Base-by-base conservation (phyloP, 2,329 filamentous ascomycete genomes). In the Phialophora macrospora region DNA sequence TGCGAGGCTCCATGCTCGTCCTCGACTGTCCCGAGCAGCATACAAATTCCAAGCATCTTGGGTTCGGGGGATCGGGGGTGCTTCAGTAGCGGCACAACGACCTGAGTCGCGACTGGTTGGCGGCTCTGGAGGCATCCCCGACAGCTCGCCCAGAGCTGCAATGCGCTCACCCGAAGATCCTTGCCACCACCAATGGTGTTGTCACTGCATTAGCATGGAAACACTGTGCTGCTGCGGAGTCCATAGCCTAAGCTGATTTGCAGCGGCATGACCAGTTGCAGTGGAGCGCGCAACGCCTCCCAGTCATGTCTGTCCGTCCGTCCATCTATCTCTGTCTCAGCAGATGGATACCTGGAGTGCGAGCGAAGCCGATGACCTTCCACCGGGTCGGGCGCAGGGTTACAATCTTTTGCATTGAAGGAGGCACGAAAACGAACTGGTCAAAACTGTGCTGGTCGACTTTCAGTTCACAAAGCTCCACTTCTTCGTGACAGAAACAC, bases 121-220 rank as follows among this genome's bases (percentile, higher is more conserved):
- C 24, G 28, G 52, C 5, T 28, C 12, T 55, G 26, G 28, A 28
- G 51, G 14, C n/a, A n/a, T n/a, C n/a, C 30, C n/a, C 17, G 26
- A 55, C 52, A 55, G 52, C 24, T 30, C 51, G 51, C 51, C 51
- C 51, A 28, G 9, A 55, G 17, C 28, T 28, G 52, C 52, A 32
- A 26, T 12, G 20, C 24, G 17, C 22, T 26, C 14, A 51, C 20
- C 12, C 52, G 4, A 20, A n/a, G n/a, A 55, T 55, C 52, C 22
- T 17, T 26, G 48, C 48, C 48, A 22, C 24, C 20, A 26, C 9
- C 22, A 51, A 22, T 1, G 22, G 8, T 28, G 48, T 22, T 51
- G 20, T 28, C 48, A 22, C 48, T 51, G 48, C 48, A 51, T 51
- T 51, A 51, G 48, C 48, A 51, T 26, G 22, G 24, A 51, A 51